Conservation (phyloP, 2,329 filamentous ascomycete genomes). For the Anthostomella pinea region DNA sequence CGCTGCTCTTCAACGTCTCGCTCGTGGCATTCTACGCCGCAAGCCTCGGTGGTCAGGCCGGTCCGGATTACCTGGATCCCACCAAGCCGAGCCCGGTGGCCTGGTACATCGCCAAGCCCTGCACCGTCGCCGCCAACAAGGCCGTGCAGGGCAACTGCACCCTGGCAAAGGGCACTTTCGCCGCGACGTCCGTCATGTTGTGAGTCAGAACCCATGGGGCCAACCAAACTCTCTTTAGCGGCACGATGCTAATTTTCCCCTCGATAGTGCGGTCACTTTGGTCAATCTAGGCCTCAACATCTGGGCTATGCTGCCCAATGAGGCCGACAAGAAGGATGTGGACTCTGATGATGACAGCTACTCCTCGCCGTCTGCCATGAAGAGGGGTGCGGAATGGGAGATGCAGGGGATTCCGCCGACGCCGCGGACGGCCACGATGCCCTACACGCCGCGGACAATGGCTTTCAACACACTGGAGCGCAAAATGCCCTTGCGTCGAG, state of each 20-base stretch:
- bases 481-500: constrained; percentile 49
- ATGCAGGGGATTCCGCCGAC: constrained; percentile 50
- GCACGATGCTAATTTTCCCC: neutral
- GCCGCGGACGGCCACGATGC: constrained; percentile 35
- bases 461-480: constrained; percentile 64
- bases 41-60: constrained; percentile 68
- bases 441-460: constrained; percentile 64
- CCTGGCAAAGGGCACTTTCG: constrained; percentile 67
- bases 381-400: constrained; percentile 52
- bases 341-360: constrained; percentile 38
- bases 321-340: constrained; percentile 47
- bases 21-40: constrained; percentile 62
- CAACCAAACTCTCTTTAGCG: neutral
- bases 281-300: constrained; percentile 57
- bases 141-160: constrained; percentile 58
- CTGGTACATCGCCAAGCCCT: constrained; percentile 75
- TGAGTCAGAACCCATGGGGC: constrained; percentile 41
- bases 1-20: constrained; percentile 53
- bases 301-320: constrained; percentile 57
- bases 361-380: constrained; percentile 33
- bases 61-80: constrained; percentile 68
- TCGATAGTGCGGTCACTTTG: constrained; percentile 55
- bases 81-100: constrained; percentile 58
- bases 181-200: constrained; percentile 64
- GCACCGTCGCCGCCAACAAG: constrained; percentile 55